These are phyloP conservation scores for Sindora glabra DNA, from an alignment of 306 rosid genomes.

Conservation along the genomic window DNA sequence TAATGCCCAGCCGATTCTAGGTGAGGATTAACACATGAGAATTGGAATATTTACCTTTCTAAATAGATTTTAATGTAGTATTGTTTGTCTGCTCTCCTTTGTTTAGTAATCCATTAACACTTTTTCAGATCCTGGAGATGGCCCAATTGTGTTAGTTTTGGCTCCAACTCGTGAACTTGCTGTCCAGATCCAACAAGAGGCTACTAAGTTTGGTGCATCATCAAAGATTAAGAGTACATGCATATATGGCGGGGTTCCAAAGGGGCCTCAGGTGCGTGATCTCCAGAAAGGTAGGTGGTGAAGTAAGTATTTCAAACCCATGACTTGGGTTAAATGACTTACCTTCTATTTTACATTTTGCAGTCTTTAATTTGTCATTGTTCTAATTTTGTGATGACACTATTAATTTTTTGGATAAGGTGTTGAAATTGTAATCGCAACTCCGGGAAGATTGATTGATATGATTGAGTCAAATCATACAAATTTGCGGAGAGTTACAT, in stretches of 20 bases:
- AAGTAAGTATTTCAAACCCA: slow-evolving; percentile 19
- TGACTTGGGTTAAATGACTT: slow-evolving; percentile 1
- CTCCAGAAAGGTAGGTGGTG: slow-evolving; percentile 84
- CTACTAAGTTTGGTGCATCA: slow-evolving; percentile 93
- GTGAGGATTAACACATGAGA: slow-evolving; percentile 29
- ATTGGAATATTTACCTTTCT: slow-evolving; percentile 1
- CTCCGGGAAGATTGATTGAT: slow-evolving; percentile 98
- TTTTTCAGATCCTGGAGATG: slow-evolving; percentile 87
- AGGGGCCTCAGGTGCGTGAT: slow-evolving; percentile 99
- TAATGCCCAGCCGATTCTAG: slow-evolving; percentile 89
- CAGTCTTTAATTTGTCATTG: background rate
- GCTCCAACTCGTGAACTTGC: slow-evolving; percentile 99
- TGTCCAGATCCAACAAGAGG: slow-evolving; percentile 91
- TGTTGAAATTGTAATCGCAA: slow-evolving; percentile 93
- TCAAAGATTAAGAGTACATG: slow-evolving; percentile 96
- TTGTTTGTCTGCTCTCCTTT: background rate
- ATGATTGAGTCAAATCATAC: slow-evolving; percentile 98
- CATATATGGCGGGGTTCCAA: slow-evolving; percentile 98
- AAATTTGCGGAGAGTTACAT: slow-evolving; percentile 91
- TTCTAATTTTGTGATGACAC: slow-evolving; percentile 14
- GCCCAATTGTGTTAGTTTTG: slow-evolving; percentile 90
- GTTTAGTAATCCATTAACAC: background rate
- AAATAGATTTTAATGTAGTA: background rate
- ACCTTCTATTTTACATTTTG: background rate
- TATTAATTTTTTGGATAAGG: slow-evolving; percentile 42